Evolutionary conservation across 108 stramenopile genomes (phyloP).

Genomic region (Ochromonas danica): DNA sequence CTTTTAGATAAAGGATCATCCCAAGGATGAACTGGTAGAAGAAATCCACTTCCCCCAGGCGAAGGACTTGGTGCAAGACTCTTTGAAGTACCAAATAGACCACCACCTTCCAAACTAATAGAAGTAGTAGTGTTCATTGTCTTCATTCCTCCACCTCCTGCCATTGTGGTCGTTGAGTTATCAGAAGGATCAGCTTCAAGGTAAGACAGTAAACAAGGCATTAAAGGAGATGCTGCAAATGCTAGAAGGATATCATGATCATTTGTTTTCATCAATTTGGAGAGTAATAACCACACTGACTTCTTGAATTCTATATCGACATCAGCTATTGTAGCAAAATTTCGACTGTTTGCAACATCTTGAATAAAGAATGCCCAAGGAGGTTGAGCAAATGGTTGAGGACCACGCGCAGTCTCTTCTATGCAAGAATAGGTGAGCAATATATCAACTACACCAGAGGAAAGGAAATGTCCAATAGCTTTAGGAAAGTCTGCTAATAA

Average conservation of each 20-base stretch:
- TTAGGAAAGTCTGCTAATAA: slow-evolving; percentile 21
- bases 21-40: too few species aligned
- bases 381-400: neutral
- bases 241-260: neutral
- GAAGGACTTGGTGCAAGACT: too few species aligned
- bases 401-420: slow-evolving; percentile 7
- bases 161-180: neutral
- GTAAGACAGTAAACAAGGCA: neutral
- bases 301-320: slow-evolving; percentile 32
- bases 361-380: neutral
- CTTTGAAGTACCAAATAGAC: too few species aligned
- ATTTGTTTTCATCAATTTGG: slow-evolving; percentile 4
- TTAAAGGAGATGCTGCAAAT: slow-evolving; percentile 7
- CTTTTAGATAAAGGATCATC: too few species aligned
- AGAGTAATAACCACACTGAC: slow-evolving; percentile 9
- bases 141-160: too few species aligned
- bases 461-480: neutral
- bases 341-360: neutral
- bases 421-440: slow-evolving; percentile 25
- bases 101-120: too few species aligned
- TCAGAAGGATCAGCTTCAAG: neutral
- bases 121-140: too few species aligned
- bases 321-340: slow-evolving; percentile 8
- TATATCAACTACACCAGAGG: neutral
- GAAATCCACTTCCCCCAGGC: too few species aligned